Evolutionary conservation across 2,329 filamentous ascomycete species (phyloP).

Genomic region (Claviceps spartinae): DNA sequence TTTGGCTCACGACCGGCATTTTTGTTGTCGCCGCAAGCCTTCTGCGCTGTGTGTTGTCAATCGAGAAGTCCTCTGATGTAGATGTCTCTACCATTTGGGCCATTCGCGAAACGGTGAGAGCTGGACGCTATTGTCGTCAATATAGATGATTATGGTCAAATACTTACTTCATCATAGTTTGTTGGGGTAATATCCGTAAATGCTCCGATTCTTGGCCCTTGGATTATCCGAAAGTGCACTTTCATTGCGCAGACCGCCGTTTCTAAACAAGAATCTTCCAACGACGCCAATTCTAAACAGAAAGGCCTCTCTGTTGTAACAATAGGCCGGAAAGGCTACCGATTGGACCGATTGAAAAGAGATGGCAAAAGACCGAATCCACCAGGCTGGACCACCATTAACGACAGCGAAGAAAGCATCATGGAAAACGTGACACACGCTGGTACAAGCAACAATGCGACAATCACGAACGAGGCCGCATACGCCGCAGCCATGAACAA

Average conservation of each 20-base stretch:
- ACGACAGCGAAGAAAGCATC: conserved; percentile 11
- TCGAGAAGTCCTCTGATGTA: conserved; percentile 10
- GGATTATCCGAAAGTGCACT: conserved; percentile 10
- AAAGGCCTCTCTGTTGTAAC: conserved; percentile 8
- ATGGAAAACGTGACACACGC: not conserved
- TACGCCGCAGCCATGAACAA: not conserved
- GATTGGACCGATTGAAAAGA: conserved; percentile 8
- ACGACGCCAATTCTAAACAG: not conserved
- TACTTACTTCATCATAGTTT: conserved; percentile 6
- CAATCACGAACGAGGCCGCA: not conserved
- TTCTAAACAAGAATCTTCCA: conserved; percentile 2
- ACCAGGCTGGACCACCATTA: conserved; percentile 12
- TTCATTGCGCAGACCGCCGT: conserved; percentile 6
- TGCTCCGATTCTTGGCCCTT: conserved; percentile 12
- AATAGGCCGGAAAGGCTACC: conserved; percentile 9
- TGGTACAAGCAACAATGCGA: not conserved
- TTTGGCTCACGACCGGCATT: conserved; percentile 13
- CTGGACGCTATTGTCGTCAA: too few species aligned
- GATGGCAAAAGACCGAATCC: conserved; percentile 6
- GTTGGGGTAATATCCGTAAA: conserved; percentile 14
- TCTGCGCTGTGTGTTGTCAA: conserved; percentile 11
- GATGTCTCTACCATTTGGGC: conserved; percentile 14
- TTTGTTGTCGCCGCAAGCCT: conserved; percentile 14
- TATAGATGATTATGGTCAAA: not conserved
- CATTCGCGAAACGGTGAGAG: conserved; percentile 13